Evolutionary conservation across 352 stramenopile species (phyloP).

Genomic region (Pythium insidiosum): DNA sequence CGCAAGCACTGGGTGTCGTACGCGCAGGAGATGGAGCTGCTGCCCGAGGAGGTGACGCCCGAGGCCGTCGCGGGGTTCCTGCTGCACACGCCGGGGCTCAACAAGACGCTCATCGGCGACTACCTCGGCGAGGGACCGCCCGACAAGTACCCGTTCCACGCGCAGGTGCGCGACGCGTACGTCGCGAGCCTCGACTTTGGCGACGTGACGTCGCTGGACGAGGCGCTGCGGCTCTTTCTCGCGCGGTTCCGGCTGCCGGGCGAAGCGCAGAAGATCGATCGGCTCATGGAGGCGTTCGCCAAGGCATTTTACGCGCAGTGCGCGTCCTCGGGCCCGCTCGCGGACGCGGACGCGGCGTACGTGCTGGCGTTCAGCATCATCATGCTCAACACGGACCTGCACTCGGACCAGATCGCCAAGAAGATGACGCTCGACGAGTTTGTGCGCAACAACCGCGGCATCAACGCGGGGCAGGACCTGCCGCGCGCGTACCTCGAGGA

Average conservation of each 20-base stretch:
- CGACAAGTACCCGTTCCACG: slow-evolving; percentile 96
- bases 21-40: slow-evolving; percentile 78
- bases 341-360: slow-evolving; percentile 91
- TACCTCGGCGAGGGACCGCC: slow-evolving; percentile 94
- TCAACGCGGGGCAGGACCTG: slow-evolving; percentile 75
- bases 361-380: slow-evolving; percentile 98
- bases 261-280: slow-evolving; percentile 98
- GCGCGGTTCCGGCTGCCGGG: slow-evolving; percentile 94
- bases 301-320: slow-evolving; percentile 87
- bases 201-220: slow-evolving; percentile 78
- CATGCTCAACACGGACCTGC: slow-evolving; percentile 99
- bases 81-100: slow-evolving; percentile 86
- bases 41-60: slow-evolving; percentile 79
- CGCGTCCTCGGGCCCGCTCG: slow-evolving; percentile 39
- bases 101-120: slow-evolving; percentile 94
- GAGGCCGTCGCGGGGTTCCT: slow-evolving; percentile 90
- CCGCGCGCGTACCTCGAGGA: slow-evolving; percentile 59
- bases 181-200: slow-evolving; percentile 94
- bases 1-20: slow-evolving; percentile 90
- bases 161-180: slow-evolving; percentile 74
- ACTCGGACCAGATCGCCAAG: slow-evolving; percentile 88
- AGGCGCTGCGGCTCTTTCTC: slow-evolving; percentile 91
- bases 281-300: slow-evolving; percentile 96
- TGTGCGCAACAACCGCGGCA: slow-evolving; percentile 81
- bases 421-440: slow-evolving; percentile 88